Conservation (phyloP, 2,329 filamentous ascomycete species). For the Ceratocystis eucalypticola region DNA sequence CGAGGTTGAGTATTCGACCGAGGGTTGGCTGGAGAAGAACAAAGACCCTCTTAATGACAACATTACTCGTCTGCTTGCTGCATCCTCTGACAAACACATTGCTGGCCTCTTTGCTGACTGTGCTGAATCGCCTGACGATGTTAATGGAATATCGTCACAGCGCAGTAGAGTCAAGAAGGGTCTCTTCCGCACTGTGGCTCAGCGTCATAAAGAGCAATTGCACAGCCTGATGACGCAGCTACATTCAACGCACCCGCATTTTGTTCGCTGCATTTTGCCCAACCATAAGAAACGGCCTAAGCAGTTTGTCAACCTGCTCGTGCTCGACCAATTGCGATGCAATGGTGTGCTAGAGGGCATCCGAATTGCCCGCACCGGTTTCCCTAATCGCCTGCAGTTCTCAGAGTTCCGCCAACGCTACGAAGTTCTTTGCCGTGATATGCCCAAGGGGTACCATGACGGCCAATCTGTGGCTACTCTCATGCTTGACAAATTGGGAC, state of each 20-base stretch:
- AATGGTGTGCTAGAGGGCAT: constrained; percentile 99
- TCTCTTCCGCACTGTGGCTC: constrained; percentile 88
- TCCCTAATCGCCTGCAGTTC: constrained; percentile 85
- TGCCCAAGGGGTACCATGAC: constrained; percentile 84
- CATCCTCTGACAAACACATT: constrained; percentile 70
- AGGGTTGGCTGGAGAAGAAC: constrained; percentile 96
- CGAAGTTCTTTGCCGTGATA: constrained; percentile 77
- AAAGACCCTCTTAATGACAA: constrained; percentile 98
- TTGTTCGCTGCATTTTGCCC: constrained; percentile 91
- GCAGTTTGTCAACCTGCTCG: constrained; percentile 79
- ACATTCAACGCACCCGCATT: constrained; percentile 93
- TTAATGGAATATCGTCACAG: constrained; percentile 39
- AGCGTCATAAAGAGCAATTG: constrained; percentile 96
- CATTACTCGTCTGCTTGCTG: constrained; percentile 72
- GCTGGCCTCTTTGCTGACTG: constrained; percentile 80
- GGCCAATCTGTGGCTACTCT: constrained; percentile 72
- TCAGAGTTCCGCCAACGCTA: constrained; percentile 91
- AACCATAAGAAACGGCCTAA: constrained; percentile 98
- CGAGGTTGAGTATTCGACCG: constrained; percentile 91
- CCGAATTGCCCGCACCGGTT: constrained; percentile 88
- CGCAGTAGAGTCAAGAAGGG: constrained; percentile 88
- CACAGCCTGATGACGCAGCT: constrained; percentile 89
- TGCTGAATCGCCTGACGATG: constrained; percentile 63
- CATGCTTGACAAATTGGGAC: constrained; percentile 76
- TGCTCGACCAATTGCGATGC: constrained; percentile 91